Conservation (phyloP, 805 yeast genomes). For the Saturnispora besseyi region DNA sequence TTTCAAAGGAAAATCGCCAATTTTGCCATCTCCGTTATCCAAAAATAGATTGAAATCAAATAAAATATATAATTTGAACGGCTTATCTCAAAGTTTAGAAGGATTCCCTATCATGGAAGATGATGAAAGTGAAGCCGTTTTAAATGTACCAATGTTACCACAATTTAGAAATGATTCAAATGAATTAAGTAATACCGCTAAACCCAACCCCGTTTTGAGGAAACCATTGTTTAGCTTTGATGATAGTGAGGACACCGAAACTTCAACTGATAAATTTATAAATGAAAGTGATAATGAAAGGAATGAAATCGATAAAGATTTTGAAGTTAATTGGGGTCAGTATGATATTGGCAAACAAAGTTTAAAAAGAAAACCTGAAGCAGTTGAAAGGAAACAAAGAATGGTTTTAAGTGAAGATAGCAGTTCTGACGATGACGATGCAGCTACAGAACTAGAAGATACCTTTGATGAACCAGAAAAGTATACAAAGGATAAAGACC, state of each 20-base stretch:
- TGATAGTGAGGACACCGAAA: constrained; percentile 1
- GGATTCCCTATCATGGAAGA: constrained; percentile 25
- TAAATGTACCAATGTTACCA: constrained; percentile 22
- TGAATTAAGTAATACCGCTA: neutral
- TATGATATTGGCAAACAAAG: constrained; percentile 1
- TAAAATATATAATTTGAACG: constrained; percentile 1
- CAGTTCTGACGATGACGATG: constrained; percentile 19
- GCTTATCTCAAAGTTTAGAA: constrained; percentile 11
- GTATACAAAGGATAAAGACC: constrained; percentile 4
- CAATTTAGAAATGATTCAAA: constrained; percentile 11
- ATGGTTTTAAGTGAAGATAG: neutral
- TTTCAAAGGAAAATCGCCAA: neutral
- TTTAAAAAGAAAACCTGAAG: constrained; percentile 7
- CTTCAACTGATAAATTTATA: neutral
- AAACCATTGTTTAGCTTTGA: constrained; percentile 1
- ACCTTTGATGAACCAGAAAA: neutral
- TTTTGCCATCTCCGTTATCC: neutral
- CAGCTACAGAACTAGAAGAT: constrained; percentile 20
- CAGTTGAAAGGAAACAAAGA: constrained; percentile 3
- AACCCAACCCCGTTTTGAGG: neutral
- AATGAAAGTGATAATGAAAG: neutral
- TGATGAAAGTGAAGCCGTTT: constrained; percentile 23
- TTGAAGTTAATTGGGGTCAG: constrained; percentile 20
- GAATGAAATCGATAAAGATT: constrained; percentile 26
- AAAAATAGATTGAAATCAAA: neutral